These are phyloP conservation scores for Peronospora destructor DNA, from an alignment of 352 stramenopile species.

Conservation along the genomic window DNA sequence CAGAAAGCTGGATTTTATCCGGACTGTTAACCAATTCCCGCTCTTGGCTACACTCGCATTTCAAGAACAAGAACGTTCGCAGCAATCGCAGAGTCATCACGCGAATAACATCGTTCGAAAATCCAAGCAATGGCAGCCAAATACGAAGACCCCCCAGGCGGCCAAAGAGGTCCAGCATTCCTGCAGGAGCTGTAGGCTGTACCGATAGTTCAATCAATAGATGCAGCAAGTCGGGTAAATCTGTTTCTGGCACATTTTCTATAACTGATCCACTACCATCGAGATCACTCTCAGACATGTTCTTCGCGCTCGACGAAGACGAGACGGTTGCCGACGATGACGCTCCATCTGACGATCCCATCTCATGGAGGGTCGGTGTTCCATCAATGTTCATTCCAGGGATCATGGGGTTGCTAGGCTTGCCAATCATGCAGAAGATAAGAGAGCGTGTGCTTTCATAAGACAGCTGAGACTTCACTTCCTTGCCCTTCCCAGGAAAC, in stretches of 20 bases:
- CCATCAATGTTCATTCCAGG: slow-evolving; percentile 57
- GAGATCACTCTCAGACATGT: slow-evolving; percentile 54
- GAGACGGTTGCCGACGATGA: slow-evolving; percentile 39
- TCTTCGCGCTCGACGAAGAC: slow-evolving; percentile 38
- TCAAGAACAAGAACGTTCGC: slow-evolving; percentile 72
- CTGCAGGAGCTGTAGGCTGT: slow-evolving; percentile 56
- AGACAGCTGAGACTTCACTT: slow-evolving; percentile 68
- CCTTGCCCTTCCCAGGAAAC: slow-evolving; percentile 46
- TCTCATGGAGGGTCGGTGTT: slow-evolving; percentile 45
- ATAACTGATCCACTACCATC: slow-evolving; percentile 55
- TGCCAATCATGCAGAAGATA: slow-evolving; percentile 85
- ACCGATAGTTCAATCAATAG: slow-evolving; percentile 74
- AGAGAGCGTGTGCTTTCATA: slow-evolving; percentile 77
- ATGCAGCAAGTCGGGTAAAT: slow-evolving; percentile 71
- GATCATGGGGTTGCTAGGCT: slow-evolving; percentile 67
- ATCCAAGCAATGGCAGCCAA: slow-evolving; percentile 74
- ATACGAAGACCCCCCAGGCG: slow-evolving; percentile 71
- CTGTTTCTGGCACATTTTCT: slow-evolving; percentile 65
- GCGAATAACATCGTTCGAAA: slow-evolving; percentile 60
- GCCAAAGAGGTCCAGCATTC: slow-evolving; percentile 68
- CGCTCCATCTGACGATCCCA: slow-evolving; percentile 26
- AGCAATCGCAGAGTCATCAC: slow-evolving; percentile 78
- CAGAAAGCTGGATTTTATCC: slow-evolving; percentile 73
- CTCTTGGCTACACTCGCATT: slow-evolving; percentile 61
- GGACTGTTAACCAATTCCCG: slow-evolving; percentile 52